Base-by-base conservation (phyloP, 192 early-diverging fungal genomes). In the Geosiphon pyriformis region DNA sequence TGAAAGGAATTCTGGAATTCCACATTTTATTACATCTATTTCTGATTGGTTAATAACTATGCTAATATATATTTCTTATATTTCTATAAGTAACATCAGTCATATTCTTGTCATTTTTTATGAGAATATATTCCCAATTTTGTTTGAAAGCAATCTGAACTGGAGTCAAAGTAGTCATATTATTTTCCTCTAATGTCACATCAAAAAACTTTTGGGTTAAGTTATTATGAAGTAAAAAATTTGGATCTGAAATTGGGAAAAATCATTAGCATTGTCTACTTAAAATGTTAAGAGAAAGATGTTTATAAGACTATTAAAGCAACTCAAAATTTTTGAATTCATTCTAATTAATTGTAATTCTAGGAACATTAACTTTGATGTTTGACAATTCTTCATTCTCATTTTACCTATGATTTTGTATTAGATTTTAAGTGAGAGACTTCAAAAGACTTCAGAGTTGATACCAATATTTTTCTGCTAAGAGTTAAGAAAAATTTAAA, bases 371-470 rank as follows among this genome's bases (percentile, higher is more conserved):
- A 82, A 77, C 66, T 84, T 86, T 10, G 89, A 88, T 0, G 92
- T 88, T 61, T 89, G 85, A 1, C 97, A 82, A 4, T 89, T 91
- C 42, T 84, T 84, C 11, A 82, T 74, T 60, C 94, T 93, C 17
- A 96, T 79, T 33, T 92, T 92, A n/a, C 90, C 81, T 25, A 99
- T 83, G 47, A 99, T 83, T 71, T 98, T 94, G 73, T 96, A 92
- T 75, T 98, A 95, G 18, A 87, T 73, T 64, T 95, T 92, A 0
- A 85, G 69, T 4, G 93, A 84, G 22, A 98, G 78, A 0, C 81
- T 69, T 50, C 82, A 73, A 72, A 98, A 98, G 8, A 70, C 77
- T 1, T 82, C 83, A 0, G 92, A 93, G 56, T 94, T 88, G n/a
- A 90, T 82, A 67, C 92, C 83, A n/a, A 92, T 57, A 22, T 86